Percentiles rank a stretch among this genome's conserved stretches.
These are phyloP conservation scores for Cryptococcus wingfieldii DNA, from an alignment of 1,284 basidiomycete species.

Conservation along the genomic window DNA sequence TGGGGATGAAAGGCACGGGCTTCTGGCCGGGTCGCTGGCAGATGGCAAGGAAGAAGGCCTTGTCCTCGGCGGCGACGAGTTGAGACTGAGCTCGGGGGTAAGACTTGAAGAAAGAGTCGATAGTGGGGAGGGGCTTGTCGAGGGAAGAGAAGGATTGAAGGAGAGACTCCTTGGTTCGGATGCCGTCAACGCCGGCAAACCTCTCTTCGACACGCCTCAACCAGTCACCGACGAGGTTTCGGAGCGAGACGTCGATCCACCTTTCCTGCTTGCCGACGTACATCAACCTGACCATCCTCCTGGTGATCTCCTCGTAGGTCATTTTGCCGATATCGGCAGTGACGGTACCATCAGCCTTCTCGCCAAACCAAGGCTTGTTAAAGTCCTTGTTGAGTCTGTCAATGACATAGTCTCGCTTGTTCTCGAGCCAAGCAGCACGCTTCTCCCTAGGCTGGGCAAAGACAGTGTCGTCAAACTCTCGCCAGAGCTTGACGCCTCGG, in stretches of 20 bases:
- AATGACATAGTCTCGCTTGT: constrained; percentile 86
- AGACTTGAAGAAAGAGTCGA: constrained; percentile 76
- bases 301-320: constrained; percentile 95
- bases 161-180: constrained; percentile 70
- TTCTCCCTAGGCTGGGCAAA: constrained; percentile 96
- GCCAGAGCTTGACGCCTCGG: constrained; percentile 94
- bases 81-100: constrained; percentile 80
- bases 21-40: constrained; percentile 94
- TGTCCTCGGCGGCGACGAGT: constrained; percentile 90
- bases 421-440: constrained; percentile 77
- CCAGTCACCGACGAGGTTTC: constrained; percentile 96
- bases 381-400: constrained; percentile 91
- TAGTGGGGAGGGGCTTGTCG: constrained; percentile 73
- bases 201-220: constrained; percentile 93
- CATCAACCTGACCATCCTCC: constrained; percentile 88
- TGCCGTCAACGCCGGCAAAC: constrained; percentile 85
- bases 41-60: constrained; percentile 91
- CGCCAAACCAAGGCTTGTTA: constrained; percentile 93
- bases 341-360: constrained; percentile 83
- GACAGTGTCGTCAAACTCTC: constrained; percentile 93
- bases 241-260: constrained; percentile 91
- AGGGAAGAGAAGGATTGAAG: constrained; percentile 84
- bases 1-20: constrained; percentile 97
- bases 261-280: constrained; percentile 85
- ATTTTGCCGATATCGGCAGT: constrained; percentile 87